Evolutionary conservation across 2,329 filamentous ascomycete species (phyloP), one percentile per base, ranked within the genome.

Genomic region (Aspergillus sojae): DNA sequence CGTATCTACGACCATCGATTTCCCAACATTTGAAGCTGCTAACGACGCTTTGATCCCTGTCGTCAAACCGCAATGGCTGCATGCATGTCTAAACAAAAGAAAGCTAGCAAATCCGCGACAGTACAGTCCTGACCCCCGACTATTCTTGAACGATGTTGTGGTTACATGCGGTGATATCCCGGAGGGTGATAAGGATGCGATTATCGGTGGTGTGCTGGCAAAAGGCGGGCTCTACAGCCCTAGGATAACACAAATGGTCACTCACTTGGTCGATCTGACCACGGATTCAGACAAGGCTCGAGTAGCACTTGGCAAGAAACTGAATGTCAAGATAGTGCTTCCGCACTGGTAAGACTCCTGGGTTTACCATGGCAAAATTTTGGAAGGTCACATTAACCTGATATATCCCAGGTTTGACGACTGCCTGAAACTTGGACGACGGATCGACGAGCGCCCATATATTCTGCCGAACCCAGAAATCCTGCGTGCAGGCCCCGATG

Each of bases 401-500:
- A 32, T 21, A n/a, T 32, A 21, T 21, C 28, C 11, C 66, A 94
- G 91, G 93, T 97, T 99, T 74, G 94, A 98, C 71, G 94, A 97
- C 75, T 99, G 95, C 78, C 86, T 99, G 69, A 95, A 92, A 78
- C 87, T 99, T 32, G 94, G 94, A 57, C 94, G 93, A 77, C 89
- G 92, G 63, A 97, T 99, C 70, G 91, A 92, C 70, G 95, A 99
- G 76, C 81, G 83, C 7, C 95, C 95, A 0, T 99, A 99, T 74
- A 81, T 87, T 23, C 84, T 98, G 1, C 95, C 95, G 1, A 84
- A 98, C 68, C 91, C 95, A 1, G 92, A 96, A 68, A 91, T 96
- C 39, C 81, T 97, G n/a, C 84, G 82, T 45, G 82, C 82, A 50
- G 80, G 82, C 7, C 80, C 86, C 23, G 83, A 88, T 63, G 85